phyloP scores from a whole-genome alignment of 2,329 filamentous ascomycete species.

The Neopestalotiopsis rosae region DNA sequence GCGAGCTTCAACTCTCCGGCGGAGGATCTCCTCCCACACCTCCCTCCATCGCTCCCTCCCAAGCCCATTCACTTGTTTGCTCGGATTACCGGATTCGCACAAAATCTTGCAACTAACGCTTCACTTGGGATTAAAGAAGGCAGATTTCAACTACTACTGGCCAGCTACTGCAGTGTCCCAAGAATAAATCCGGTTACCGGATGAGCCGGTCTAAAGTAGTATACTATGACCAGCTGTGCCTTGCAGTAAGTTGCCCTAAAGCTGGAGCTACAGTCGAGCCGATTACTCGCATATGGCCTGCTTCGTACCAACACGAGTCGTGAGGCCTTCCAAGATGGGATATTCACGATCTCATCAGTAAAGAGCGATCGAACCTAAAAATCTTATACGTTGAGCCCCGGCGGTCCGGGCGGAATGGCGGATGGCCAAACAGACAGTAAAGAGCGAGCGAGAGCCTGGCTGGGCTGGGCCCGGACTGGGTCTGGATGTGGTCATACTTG shows the following conservation, averaged over 20 bases:
- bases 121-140: background rate
- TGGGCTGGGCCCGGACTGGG: background rate
- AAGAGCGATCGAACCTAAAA: background rate
- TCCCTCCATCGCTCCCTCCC: too few species aligned
- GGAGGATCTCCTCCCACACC: background rate
- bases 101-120: background rate
- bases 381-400: background rate
- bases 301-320: background rate
- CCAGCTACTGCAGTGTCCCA: background rate
- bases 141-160: background rate
- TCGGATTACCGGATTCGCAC: background rate
- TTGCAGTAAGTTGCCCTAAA: background rate
- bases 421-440: background rate
- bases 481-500: background rate
- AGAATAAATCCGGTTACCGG: slow-evolving; percentile 1
- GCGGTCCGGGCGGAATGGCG: background rate
- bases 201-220: background rate
- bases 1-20: background rate
- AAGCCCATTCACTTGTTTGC: background rate
- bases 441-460: background rate
- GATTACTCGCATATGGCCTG: background rate
- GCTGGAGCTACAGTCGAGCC: background rate
- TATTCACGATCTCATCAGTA: background rate
- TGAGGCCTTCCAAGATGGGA: background rate
- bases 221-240: background rate